Conservation (phyloP, 2,329 filamentous ascomycete species). For the Aspergillus felis region DNA sequence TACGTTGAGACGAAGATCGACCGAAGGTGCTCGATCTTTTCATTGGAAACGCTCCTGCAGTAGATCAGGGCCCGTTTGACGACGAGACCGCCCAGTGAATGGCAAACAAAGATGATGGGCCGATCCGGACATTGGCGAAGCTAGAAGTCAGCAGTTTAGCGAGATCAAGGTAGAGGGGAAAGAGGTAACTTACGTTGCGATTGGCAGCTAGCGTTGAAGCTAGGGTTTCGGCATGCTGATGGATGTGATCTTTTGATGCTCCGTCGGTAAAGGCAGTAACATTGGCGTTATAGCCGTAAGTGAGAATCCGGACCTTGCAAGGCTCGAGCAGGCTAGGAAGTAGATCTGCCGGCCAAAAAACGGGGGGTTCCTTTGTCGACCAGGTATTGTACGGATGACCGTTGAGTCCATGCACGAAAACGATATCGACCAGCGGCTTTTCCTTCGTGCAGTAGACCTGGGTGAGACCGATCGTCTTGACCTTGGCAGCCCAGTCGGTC, state of each 20-base stretch:
- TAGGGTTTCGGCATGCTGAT: constrained; percentile 68
- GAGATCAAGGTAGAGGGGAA: not conserved
- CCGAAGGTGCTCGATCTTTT: constrained; percentile 60
- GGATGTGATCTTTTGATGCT: constrained; percentile 62
- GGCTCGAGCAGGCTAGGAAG: constrained; percentile 58
- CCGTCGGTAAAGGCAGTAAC: constrained; percentile 49
- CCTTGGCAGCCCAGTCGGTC: constrained; percentile 17
- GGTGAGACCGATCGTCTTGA: constrained; percentile 41
- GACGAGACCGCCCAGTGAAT: constrained; percentile 69
- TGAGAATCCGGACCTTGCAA: constrained; percentile 60
- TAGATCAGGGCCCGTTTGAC: constrained; percentile 67
- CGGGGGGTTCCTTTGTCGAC: constrained; percentile 43
- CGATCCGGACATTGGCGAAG: constrained; percentile 50
- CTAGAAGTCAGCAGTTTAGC: constrained; percentile 19
- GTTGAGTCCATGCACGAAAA: constrained; percentile 69
- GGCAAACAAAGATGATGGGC: constrained; percentile 72
- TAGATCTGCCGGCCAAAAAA: constrained; percentile 68
- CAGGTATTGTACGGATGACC: constrained; percentile 64
- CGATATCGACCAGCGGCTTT: constrained; percentile 49
- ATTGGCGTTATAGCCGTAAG: constrained; percentile 73
- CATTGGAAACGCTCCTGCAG: constrained; percentile 58
- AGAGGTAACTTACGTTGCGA: constrained; percentile 44
- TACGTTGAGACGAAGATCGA: constrained; percentile 72
- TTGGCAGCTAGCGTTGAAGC: constrained; percentile 61
- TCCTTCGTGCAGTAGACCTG: constrained; percentile 37